phyloP scores from a whole-genome alignment of 2,329 filamentous ascomycete genomes.

The Pseudogymnoascus sp. region DNA sequence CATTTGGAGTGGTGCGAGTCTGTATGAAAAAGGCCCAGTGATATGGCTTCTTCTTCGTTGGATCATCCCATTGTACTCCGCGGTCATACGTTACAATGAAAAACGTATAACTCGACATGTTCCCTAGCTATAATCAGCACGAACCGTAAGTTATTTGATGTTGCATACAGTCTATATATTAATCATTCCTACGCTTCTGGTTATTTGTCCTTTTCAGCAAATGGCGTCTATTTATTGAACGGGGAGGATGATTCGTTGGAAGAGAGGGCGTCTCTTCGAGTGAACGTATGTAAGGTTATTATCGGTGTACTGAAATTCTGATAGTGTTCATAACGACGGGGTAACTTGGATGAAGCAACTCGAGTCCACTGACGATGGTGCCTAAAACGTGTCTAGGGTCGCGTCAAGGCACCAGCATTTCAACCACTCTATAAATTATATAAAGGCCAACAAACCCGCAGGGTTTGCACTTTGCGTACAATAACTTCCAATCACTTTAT shows the following conservation, averaged over 20 bases:
- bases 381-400: background rate
- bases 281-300: background rate
- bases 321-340: too few species aligned
- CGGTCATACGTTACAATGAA: conserved; percentile 8
- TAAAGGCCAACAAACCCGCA: background rate
- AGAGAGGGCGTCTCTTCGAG: background rate
- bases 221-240: background rate
- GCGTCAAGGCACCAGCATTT: background rate
- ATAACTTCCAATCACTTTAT: background rate
- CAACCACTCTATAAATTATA: background rate
- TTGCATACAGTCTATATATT: background rate
- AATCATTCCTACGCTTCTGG: background rate
- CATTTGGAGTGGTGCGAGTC: background rate
- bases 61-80: background rate
- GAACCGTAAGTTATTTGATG: background rate
- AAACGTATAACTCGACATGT: background rate
- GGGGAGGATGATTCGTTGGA: background rate
- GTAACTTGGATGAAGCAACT: background rate
- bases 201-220: background rate
- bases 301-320: background rate
- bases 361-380: background rate
- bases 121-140: background rate
- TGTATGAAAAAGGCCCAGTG: conserved; percentile 10
- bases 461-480: background rate
- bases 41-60: conserved; percentile 8